Evolutionary conservation across 192 early-diverging fungal genomes (phyloP).

Genomic region (Umbelopsis ramanniana): DNA sequence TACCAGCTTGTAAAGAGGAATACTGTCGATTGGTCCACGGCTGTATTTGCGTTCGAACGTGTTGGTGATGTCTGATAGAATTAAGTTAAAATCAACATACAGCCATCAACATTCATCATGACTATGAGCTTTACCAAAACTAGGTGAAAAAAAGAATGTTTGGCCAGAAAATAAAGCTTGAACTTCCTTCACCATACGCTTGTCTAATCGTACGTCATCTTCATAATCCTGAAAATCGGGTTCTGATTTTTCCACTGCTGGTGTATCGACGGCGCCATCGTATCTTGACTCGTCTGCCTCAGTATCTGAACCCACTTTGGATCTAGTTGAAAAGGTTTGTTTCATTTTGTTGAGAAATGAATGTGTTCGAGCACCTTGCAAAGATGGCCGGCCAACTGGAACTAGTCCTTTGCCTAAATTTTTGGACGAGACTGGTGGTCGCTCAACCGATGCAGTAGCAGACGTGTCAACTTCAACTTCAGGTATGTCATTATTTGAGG

Average conservation of each 20-base stretch:
- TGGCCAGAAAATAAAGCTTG: slow-evolving; percentile 46
- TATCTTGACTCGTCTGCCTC: slow-evolving; percentile 23
- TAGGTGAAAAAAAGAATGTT: slow-evolving; percentile 54
- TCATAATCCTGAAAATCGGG: slow-evolving; percentile 29
- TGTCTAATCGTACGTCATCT: slow-evolving; percentile 46
- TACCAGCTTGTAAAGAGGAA: slow-evolving; percentile 25
- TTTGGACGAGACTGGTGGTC: background rate
- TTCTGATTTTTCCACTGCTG: background rate
- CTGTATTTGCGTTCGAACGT: slow-evolving; percentile 38
- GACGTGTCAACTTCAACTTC: background rate
- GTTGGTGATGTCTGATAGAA: slow-evolving; percentile 46
- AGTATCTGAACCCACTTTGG: slow-evolving; percentile 27
- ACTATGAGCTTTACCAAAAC: slow-evolving; percentile 40
- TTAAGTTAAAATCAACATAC: background rate
- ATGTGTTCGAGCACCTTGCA: background rate
- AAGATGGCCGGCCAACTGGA: slow-evolving; percentile 3
- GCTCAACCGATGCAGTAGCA: background rate
- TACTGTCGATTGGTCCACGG: slow-evolving; percentile 14
- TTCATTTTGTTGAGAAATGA: slow-evolving; percentile 25
- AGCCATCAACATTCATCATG: background rate
- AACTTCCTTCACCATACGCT: slow-evolving; percentile 52
- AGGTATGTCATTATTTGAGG: background rate
- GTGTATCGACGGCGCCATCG: background rate
- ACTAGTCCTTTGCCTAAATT: background rate
- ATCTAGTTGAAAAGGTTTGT: slow-evolving; percentile 10